phyloP scores from a whole-genome alignment of 2,329 filamentous ascomycete species.

The Fusarium liriodendri region DNA sequence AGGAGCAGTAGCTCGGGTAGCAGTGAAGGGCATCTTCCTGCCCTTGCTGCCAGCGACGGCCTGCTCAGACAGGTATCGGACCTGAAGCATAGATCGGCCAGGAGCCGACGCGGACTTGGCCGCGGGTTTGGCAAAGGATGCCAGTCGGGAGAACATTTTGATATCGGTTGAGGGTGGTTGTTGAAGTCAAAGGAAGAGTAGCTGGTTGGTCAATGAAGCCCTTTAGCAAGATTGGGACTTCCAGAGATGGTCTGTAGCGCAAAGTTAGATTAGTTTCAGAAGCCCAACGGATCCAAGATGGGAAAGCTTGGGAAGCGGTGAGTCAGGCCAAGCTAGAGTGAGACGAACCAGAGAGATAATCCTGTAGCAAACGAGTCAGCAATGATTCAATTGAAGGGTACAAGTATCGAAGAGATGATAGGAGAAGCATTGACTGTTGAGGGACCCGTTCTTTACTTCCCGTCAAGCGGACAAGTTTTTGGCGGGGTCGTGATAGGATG shows the following conservation, averaged over 20 bases:
- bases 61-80: conserved; percentile 51
- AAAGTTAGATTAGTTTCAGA: conserved; percentile 32
- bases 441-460: conserved; percentile 5
- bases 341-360: conserved; percentile 79
- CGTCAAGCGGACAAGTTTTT: conserved; percentile 17
- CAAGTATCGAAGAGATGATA: conserved; percentile 5
- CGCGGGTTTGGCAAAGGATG: conserved; percentile 64
- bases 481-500: conserved; percentile 16
- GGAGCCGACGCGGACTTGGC: conserved; percentile 56
- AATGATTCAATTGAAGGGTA: conserved; percentile 38
- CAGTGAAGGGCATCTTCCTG: conserved; percentile 71
- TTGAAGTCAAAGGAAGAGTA: conserved; percentile 22
- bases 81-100: conserved; percentile 54
- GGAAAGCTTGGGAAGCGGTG: conserved; percentile 49
- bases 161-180: conserved; percentile 17
- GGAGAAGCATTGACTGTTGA: conserved; percentile 7
- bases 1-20: conserved; percentile 70
- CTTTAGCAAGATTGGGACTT: conserved; percentile 51
- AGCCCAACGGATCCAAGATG: conserved; percentile 11
- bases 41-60: conserved; percentile 74
- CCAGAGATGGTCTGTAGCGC: conserved; percentile 55
- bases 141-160: conserved; percentile 71
- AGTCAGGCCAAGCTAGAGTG: conserved; percentile 49
- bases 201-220: conserved; percentile 26
- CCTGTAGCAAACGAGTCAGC: conserved; percentile 64